Percentiles rank a stretch among this genome's conserved stretches.
These are phyloP conservation scores for Leccinum subtestaceum DNA, from an alignment of 768 basidiomycete genomes.

Conservation along the genomic window DNA sequence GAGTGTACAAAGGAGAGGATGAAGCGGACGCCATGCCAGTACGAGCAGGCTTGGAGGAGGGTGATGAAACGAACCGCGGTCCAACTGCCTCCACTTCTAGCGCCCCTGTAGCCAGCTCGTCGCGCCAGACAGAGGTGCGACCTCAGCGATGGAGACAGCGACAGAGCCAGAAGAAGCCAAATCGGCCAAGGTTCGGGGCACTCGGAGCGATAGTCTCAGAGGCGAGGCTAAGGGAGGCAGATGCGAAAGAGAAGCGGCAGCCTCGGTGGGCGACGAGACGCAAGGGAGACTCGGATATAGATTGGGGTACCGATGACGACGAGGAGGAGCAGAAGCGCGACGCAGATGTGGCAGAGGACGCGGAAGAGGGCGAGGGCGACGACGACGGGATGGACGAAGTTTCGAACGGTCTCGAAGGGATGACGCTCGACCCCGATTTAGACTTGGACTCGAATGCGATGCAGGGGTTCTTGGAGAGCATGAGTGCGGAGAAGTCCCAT, in stretches of 20 bases:
- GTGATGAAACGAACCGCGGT: conserved; percentile 12
- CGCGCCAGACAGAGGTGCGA: conserved; percentile 26
- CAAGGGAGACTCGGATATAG: conserved; percentile 63
- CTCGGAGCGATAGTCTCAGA: conserved; percentile 58
- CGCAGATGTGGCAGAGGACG: conserved; percentile 3
- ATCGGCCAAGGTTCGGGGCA: conserved; percentile 39
- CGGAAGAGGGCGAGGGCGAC: conserved; percentile 1
- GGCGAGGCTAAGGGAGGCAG: conserved; percentile 40
- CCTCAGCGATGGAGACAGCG: conserved; percentile 17
- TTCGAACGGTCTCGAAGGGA: conserved; percentile 41
- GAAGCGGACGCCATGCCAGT: background rate
- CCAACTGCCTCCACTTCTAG: conserved; percentile 3
- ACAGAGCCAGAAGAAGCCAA: conserved; percentile 18
- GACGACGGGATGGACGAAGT: conserved; percentile 30
- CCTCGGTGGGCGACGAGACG: conserved; percentile 50
- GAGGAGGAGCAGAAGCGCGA: conserved; percentile 19
- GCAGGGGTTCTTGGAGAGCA: conserved; percentile 51
- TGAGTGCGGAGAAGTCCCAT: conserved; percentile 44
- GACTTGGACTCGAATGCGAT: conserved; percentile 47
- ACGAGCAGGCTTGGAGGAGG: background rate
- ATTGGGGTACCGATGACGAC: conserved; percentile 55
- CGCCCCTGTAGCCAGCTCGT: conserved; percentile 15
- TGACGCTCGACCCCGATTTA: conserved; percentile 65
- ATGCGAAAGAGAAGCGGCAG: conserved; percentile 32
- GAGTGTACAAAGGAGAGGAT: background rate